Evolutionary conservation across 257 asterid genomes (phyloP).

Genomic region (Gentiana dahurica): DNA sequence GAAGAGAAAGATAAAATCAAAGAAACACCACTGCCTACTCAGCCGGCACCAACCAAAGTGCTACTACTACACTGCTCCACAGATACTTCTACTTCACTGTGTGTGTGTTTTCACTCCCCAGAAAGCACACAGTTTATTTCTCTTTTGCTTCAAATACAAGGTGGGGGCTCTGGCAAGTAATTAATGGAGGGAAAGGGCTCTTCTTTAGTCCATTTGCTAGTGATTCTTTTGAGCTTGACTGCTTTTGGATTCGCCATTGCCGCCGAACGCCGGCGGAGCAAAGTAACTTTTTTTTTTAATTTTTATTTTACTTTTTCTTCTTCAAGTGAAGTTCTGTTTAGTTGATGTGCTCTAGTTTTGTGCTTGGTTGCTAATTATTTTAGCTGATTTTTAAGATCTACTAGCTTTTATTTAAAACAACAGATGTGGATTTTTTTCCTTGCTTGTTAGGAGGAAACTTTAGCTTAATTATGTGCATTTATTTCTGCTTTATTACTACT

Average conservation of each 20-base stretch:
- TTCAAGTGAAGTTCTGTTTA: slow-evolving; percentile 2
- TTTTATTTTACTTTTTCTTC: neutral
- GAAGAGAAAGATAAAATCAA: neutral
- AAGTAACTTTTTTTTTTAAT: slow-evolving; percentile 24
- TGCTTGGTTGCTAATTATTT: neutral
- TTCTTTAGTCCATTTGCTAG: slow-evolving; percentile 73
- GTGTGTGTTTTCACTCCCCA: slow-evolving; percentile 3
- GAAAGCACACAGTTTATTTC: neutral
- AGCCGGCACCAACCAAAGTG: neutral
- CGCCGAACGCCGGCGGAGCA: slow-evolving; percentile 90
- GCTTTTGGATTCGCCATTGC: slow-evolving; percentile 94
- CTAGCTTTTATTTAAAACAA: neutral
- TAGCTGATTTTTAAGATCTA: slow-evolving; percentile 10
- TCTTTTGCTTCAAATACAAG: neutral
- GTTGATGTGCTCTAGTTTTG: neutral
- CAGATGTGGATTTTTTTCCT: slow-evolving; percentile 1
- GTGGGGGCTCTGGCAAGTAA: neutral
- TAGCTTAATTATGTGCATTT: neutral
- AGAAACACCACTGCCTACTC: neutral
- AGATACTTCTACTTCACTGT: neutral
- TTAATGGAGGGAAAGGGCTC: slow-evolving; percentile 60
- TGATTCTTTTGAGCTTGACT: slow-evolving; percentile 55
- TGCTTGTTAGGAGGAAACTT: neutral
- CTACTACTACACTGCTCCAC: neutral
- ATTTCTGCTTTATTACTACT: neutral